Conservation (phyloP, 495 filamentous ascomycete genomes). For the Aspergillus conjunctus region DNA sequence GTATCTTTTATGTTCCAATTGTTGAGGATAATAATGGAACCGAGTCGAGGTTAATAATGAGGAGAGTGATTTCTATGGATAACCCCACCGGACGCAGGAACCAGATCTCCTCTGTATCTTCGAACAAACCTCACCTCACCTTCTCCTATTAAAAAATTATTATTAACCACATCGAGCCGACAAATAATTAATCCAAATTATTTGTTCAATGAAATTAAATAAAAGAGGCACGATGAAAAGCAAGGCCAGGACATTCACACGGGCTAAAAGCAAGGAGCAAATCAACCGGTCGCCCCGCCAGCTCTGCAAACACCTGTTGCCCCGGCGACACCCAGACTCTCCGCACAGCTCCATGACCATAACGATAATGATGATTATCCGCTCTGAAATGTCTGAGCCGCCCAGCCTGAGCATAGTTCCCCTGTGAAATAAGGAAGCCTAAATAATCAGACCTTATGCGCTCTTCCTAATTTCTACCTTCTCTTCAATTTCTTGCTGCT, state of each 20-base stretch:
- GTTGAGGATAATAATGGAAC: too few species aligned
- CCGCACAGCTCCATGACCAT: slow-evolving; percentile 23
- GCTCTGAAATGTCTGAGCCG: slow-evolving; percentile 10
- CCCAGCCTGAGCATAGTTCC: slow-evolving; percentile 12
- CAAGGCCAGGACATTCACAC: background rate
- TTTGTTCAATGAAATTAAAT: background rate
- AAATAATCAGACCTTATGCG: background rate
- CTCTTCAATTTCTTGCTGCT: background rate
- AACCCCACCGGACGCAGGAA: too few species aligned
- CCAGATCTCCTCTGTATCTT: too few species aligned
- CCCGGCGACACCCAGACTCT: slow-evolving; percentile 30
- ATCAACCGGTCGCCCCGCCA: slow-evolving; percentile 21
- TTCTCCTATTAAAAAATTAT: too few species aligned
- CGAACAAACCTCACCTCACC: too few species aligned
- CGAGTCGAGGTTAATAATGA: too few species aligned
- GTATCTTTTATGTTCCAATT: too few species aligned
- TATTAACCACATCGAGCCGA: too few species aligned
- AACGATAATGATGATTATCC: too few species aligned
- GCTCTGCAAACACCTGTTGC: slow-evolving; percentile 29
- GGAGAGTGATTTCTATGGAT: too few species aligned
- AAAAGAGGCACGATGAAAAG: background rate
- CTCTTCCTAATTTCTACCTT: background rate
- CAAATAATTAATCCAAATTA: background rate
- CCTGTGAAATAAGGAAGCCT: background rate
- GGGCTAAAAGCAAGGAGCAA: slow-evolving; percentile 22